Conservation (phyloP, 179 eudicot genomes). For the Nepenthes alata region DNA sequence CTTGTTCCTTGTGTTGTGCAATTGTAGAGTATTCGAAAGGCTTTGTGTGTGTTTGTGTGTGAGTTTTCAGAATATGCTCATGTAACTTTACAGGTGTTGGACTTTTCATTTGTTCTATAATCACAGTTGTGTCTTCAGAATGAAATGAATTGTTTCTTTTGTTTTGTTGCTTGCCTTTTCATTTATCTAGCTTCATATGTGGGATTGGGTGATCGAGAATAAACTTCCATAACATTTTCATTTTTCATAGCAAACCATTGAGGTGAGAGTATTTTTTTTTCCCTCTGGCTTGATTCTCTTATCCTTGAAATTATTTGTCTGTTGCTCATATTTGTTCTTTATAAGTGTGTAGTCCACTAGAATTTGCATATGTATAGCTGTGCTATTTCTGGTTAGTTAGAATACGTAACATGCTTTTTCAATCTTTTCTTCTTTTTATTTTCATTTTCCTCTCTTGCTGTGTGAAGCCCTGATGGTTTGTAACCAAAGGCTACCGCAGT, state of each 20-base stretch:
- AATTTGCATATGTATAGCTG: background rate
- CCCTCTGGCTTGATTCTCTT: slow-evolving; percentile 14
- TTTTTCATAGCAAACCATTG: slow-evolving; percentile 5
- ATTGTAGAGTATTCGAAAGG: slow-evolving; percentile 16
- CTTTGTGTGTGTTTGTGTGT: slow-evolving; percentile 3
- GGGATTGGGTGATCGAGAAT: slow-evolving; percentile 17
- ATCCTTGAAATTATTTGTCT: slow-evolving; percentile 12
- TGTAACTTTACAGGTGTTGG: slow-evolving; percentile 22
- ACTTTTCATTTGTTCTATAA: slow-evolving; percentile 17
- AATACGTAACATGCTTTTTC: background rate
- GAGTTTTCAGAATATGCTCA: slow-evolving; percentile 19
- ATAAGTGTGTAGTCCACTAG: slow-evolving; percentile 8
- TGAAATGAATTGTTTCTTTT: slow-evolving; percentile 25
- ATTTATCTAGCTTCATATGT: slow-evolving; percentile 11
- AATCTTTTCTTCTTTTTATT: background rate
- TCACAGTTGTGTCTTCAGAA: slow-evolving; percentile 39
- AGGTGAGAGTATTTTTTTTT: slow-evolving; percentile 12
- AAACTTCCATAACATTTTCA: slow-evolving; percentile 6
- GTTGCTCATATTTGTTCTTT: slow-evolving; percentile 10
- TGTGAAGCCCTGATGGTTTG: background rate
- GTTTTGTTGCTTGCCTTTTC: slow-evolving; percentile 24
- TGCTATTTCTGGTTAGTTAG: background rate
- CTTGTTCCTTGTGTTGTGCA: slow-evolving; percentile 14
- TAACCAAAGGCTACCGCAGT: background rate
- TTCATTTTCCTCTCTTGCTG: background rate